These are phyloP conservation scores for Phytophthora cajani DNA, from an alignment of 352 stramenopile species.

Conservation along the genomic window DNA sequence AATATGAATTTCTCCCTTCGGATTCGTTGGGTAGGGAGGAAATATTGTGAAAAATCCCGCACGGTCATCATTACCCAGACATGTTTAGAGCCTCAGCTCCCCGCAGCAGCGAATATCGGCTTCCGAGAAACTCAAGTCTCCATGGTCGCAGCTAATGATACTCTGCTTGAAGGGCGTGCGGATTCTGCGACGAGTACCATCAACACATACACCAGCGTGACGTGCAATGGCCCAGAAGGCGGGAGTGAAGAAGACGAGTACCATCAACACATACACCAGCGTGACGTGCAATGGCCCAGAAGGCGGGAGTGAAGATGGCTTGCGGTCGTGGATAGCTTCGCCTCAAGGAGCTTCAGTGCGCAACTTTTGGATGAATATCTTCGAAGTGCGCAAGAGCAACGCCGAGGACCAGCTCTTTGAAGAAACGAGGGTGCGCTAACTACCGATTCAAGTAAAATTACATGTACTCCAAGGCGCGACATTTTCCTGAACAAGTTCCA, in stretches of 20 bases:
- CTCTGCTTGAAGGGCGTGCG: neutral
- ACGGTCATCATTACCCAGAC: conserved; percentile 20
- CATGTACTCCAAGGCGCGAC: no score
- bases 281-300: conserved; percentile 18
- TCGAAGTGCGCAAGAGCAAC: conserved; percentile 18
- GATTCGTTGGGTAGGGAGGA: conserved; percentile 23
- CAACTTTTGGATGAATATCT: conserved; percentile 15
- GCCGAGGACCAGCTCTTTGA: conserved; percentile 31
- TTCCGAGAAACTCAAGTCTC: conserved; percentile 33
- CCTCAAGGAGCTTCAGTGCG: conserved; percentile 1
- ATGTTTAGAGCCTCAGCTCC: conserved; percentile 15
- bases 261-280: conserved; percentile 4
- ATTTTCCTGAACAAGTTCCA: no score
- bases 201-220: conserved; percentile 17
- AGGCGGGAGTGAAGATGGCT: conserved; percentile 10
- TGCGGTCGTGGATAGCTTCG: conserved; percentile 21
- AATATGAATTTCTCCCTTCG: conserved; percentile 17
- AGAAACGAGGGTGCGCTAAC: conserved; percentile 1
- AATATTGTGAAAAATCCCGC: conserved; percentile 13
- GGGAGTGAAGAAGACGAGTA: conserved; percentile 3
- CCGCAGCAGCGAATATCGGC: neutral
- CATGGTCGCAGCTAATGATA: conserved; percentile 1
- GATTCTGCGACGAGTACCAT: neutral
- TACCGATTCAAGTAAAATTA: no score
- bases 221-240: conserved; percentile 3